These are phyloP conservation scores for Nicotiana noctiflora DNA, from an alignment of 257 asterid species.

Conservation along the genomic window DNA sequence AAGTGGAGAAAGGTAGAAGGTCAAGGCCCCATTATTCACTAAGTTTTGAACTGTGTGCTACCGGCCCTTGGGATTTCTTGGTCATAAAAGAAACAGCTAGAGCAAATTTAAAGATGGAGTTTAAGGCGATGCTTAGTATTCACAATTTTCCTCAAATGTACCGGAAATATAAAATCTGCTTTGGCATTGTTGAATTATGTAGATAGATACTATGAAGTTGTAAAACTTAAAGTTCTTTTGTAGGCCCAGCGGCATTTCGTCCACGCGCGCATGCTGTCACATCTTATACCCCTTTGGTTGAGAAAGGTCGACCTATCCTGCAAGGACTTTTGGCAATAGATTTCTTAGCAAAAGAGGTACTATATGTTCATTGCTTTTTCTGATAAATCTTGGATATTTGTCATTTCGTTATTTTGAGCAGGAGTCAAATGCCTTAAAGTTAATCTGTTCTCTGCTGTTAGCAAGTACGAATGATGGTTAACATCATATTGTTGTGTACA, in stretches of 20 bases:
- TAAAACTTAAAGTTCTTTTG: slow-evolving; percentile 7
- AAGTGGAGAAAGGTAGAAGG: not conserved
- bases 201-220: not conserved
- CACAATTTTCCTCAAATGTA: not conserved
- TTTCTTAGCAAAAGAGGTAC: slow-evolving; percentile 92
- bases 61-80: not conserved
- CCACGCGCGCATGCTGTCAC: slow-evolving; percentile 82
- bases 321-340: slow-evolving; percentile 95
- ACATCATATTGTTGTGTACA: not conserved
- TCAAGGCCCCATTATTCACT: not conserved
- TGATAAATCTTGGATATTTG: not conserved
- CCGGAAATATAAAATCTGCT: not conserved
- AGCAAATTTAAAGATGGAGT: not conserved
- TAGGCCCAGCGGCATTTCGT: slow-evolving; percentile 99
- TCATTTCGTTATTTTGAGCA: not conserved
- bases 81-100: not conserved
- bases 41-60: not conserved
- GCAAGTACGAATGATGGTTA: not conserved
- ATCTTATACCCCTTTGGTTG: slow-evolving; percentile 64
- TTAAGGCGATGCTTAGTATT: not conserved
- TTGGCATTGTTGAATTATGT: not conserved
- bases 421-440: not conserved
- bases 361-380: slow-evolving; percentile 9
- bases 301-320: slow-evolving; percentile 91
- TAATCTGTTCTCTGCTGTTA: not conserved